A percentile compares a stretch with the other conserved stretches of the same genome.
Evolutionary conservation across 257 asterid species (phyloP).

Genomic region (Solanum clarkiae): DNA sequence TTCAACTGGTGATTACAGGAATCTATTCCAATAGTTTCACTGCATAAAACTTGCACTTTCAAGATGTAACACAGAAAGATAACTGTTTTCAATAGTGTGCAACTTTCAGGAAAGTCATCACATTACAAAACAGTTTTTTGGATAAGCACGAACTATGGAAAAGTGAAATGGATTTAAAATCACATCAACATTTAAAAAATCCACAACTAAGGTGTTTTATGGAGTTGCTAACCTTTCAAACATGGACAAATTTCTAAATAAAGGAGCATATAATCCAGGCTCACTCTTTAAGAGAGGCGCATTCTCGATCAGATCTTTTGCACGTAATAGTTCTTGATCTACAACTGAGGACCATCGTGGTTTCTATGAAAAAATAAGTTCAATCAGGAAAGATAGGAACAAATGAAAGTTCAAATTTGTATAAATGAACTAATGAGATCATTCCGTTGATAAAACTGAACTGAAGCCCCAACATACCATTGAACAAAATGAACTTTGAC

Average conservation of each 20-base stretch:
- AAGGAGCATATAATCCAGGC: constrained; percentile 14
- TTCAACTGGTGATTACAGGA: background rate
- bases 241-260: constrained; percentile 17
- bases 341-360: constrained; percentile 9
- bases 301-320: constrained; percentile 18
- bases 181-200: background rate
- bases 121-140: background rate
- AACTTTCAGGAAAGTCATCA: background rate
- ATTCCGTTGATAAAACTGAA: background rate
- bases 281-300: constrained; percentile 2
- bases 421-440: background rate
- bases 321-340: constrained; percentile 16
- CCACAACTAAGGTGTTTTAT: background rate
- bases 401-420: background rate
- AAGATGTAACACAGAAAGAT: background rate
- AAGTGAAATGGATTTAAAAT: background rate
- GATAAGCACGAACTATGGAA: background rate
- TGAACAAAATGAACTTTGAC: constrained; percentile 5
- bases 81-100: background rate
- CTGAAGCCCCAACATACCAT: constrained; percentile 4
- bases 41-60: background rate
- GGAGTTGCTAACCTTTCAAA: constrained; percentile 19
- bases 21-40: background rate
- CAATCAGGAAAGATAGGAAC: background rate
- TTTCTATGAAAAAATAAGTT: constrained; percentile 7